These are phyloP conservation scores for Pterocarpus santalinus DNA, from an alignment of 306 rosid genomes.

Conservation along the genomic window DNA sequence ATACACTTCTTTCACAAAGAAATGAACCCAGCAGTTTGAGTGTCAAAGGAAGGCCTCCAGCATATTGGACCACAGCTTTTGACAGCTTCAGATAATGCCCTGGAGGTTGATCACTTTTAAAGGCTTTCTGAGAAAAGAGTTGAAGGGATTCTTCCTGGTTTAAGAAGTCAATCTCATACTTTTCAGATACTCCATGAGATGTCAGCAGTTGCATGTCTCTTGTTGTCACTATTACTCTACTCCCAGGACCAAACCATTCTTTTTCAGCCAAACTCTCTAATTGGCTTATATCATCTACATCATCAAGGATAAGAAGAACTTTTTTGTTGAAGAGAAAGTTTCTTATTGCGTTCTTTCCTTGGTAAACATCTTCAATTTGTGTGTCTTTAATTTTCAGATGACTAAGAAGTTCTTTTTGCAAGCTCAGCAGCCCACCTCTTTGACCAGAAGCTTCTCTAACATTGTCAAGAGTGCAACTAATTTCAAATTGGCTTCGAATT, in stretches of 20 bases:
- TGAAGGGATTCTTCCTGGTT: constrained; percentile 26
- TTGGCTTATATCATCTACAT: constrained; percentile 36
- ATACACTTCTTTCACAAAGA: constrained; percentile 33
- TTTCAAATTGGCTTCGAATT: constrained; percentile 40
- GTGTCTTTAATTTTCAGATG: background rate
- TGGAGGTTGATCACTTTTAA: constrained; percentile 15
- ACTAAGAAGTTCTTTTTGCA: constrained; percentile 37
- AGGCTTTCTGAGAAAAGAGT: constrained; percentile 43
- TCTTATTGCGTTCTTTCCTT: constrained; percentile 30
- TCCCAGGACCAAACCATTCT: constrained; percentile 52
- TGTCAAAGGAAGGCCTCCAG: constrained; percentile 52
- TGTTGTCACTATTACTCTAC: constrained; percentile 47
- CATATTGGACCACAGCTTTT: constrained; percentile 16
- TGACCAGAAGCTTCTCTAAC: constrained; percentile 40
- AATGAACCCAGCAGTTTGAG: constrained; percentile 43
- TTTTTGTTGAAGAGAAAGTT: constrained; percentile 35
- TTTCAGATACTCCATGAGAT: background rate
- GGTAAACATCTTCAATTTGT: background rate
- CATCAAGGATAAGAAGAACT: constrained; percentile 50
- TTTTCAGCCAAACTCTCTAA: constrained; percentile 42
- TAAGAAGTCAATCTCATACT: constrained; percentile 23
- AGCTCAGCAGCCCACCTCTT: constrained; percentile 34
- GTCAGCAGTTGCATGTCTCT: constrained; percentile 42
- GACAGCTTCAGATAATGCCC: constrained; percentile 29
- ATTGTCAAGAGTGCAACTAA: constrained; percentile 39